A percentile compares a stretch with the other conserved stretches of the same genome.
Conservation (phyloP, 148 eudicot species). For the Chenopodium suecicum region DNA sequence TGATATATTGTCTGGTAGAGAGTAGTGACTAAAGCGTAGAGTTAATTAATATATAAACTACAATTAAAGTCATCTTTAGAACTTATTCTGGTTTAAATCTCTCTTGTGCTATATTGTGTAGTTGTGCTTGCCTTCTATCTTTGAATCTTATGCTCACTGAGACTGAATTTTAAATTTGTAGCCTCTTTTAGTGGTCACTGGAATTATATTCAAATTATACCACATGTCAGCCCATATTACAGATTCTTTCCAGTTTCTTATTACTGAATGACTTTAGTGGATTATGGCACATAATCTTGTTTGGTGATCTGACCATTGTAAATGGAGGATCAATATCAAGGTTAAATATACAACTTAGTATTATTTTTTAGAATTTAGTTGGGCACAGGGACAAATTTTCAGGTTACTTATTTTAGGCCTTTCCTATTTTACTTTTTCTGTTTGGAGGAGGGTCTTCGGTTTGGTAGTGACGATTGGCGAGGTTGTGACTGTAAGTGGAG, state of each 20-base stretch:
- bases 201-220: background rate
- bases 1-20: slow-evolving; percentile 4
- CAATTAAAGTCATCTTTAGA: background rate
- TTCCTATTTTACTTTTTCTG: background rate
- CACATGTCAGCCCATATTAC: background rate
- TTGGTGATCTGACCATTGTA: slow-evolving; percentile 4
- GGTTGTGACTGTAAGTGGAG: background rate
- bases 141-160: slow-evolving; percentile 24
- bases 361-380: background rate
- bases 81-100: background rate
- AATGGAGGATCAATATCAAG: background rate
- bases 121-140: slow-evolving; percentile 5
- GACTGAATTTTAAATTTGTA: background rate
- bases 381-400: background rate
- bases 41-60: background rate
- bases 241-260: background rate
- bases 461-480: background rate
- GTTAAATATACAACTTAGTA: background rate
- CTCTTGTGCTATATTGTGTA: background rate
- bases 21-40: background rate
- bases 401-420: background rate
- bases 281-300: background rate
- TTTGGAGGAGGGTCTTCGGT: background rate
- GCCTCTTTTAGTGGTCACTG: background rate
- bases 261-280: slow-evolving; percentile 1